Base-by-base conservation (phyloP, 192 early-diverging fungal genomes). In the Coemansia sp. region DNA sequence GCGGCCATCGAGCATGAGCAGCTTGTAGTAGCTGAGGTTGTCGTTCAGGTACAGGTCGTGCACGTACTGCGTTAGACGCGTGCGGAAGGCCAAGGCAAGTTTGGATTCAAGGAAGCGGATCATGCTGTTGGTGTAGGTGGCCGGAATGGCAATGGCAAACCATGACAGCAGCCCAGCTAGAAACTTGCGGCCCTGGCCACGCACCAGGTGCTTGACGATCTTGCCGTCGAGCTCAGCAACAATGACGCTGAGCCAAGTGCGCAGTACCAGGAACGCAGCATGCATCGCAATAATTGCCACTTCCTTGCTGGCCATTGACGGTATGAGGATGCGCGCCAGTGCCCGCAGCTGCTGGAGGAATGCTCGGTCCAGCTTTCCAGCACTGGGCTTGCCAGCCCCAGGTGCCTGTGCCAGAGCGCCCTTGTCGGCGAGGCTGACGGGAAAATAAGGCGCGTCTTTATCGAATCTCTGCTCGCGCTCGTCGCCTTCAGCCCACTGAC, bases 121-220 rank as follows among this genome's bases (percentile, higher is more conserved):
- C 97, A 98, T 98, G 82, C 91, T 94, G 82, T 98, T 98, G 44
- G 97, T 98, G 78, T 96, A 98, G 8, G 95, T 97, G 7, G 97
- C 95, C 20, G 97, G 97, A 7, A 98, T 81, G 15, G 97, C 94
- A 74, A 98, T 95, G 22, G 91, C 88, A 75, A 98, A 95, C 94
- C 95, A 98, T 64, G 93, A 94, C 18, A 86, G 86, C 22, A 97
- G 74, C 34, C 92, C 91, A 3, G 87, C 82, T 43, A 93, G 75
- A 71, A 97, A 97, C 57, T 86, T 87, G 70, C 89, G 88, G 3
- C 89, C 90, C 77, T 98, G 90, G 16, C 90, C 95, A 34, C 86
- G 82, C 75, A 96, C 97, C 88, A 98, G 85, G 72, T 98, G 91
- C 86, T 92, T 92, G 76, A 98, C 97, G 66, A 98, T 93, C 73